Evolutionary conservation across 768 basidiomycete genomes (phyloP).

Genomic region (Tulasnella sp.): DNA sequence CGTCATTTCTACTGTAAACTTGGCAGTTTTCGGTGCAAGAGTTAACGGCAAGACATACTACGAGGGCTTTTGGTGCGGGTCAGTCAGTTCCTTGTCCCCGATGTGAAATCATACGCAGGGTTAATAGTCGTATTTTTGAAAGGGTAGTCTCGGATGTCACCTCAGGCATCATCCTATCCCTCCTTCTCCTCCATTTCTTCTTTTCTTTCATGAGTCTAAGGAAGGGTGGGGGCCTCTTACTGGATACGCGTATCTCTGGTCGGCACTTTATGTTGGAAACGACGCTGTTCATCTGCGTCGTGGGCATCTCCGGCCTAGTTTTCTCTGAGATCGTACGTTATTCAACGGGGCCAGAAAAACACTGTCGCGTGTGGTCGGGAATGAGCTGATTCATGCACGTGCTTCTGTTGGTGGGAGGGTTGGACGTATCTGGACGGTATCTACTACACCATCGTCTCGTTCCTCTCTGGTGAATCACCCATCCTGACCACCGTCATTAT

Average conservation of each 20-base stretch:
- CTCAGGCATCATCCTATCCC: too few relatives aligned
- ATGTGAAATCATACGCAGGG: neutral
- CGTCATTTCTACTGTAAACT: slow-evolving; percentile 12
- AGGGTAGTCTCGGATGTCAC: too few relatives aligned
- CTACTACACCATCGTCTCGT: slow-evolving; percentile 16
- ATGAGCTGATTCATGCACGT: neutral
- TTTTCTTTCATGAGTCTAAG: too few relatives aligned
- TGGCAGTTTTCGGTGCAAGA: neutral
- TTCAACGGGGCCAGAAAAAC: too few relatives aligned
- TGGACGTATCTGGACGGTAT: slow-evolving; percentile 19
- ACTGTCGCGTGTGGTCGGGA: too few relatives aligned
- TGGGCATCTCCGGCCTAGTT: slow-evolving; percentile 5
- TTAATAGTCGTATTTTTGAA: neutral
- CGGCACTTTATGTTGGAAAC: slow-evolving; percentile 15
- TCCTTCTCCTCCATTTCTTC: too few relatives aligned
- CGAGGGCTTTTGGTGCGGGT: slow-evolving; percentile 15
- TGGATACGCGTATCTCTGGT: slow-evolving; percentile 8
- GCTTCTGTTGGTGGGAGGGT: slow-evolving; percentile 3
- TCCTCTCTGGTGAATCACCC: neutral
- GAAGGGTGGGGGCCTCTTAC: too few relatives aligned
- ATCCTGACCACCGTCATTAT: too few relatives aligned
- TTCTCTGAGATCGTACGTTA: slow-evolving; percentile 5
- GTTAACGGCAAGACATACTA: neutral
- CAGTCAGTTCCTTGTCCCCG: neutral
- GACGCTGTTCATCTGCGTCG: slow-evolving; percentile 7